Percentiles rank a stretch among this genome's conserved stretches.
Evolutionary conservation across 2,329 filamentous ascomycete genomes (phyloP).

Genomic region (Fusarium annulatum): DNA sequence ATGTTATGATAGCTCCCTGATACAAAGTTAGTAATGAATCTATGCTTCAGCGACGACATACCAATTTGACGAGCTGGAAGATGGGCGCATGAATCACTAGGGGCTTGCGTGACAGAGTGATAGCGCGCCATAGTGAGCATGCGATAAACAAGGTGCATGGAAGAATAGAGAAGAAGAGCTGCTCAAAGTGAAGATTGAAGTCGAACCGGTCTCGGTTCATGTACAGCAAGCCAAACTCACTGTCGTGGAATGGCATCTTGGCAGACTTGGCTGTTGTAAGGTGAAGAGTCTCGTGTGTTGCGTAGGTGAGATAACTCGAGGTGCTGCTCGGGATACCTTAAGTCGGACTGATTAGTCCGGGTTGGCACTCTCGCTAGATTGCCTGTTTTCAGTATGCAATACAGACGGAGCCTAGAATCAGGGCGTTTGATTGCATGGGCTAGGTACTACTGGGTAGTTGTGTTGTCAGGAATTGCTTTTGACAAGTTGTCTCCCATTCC

Average conservation of each 20-base stretch:
- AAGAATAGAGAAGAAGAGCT: slow-evolving; percentile 56
- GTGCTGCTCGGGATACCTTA: too few relatives aligned
- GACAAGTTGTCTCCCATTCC: too few relatives aligned
- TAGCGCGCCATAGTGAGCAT: slow-evolving; percentile 48
- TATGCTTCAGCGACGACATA: neutral
- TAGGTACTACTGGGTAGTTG: too few relatives aligned
- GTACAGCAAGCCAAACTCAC: neutral
- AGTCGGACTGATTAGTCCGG: too few relatives aligned
- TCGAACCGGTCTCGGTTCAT: slow-evolving; percentile 57
- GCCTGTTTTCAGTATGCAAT: too few relatives aligned
- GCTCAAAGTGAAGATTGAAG: slow-evolving; percentile 61
- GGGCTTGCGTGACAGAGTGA: slow-evolving; percentile 45
- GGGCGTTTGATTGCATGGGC: too few relatives aligned
- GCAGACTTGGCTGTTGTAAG: neutral
- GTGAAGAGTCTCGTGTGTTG: neutral
- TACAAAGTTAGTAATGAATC: neutral
- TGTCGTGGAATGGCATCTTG: neutral
- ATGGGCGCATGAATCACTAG: slow-evolving; percentile 49
- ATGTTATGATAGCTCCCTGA: neutral
- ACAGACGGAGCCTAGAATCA: too few relatives aligned
- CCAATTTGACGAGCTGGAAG: slow-evolving; percentile 43
- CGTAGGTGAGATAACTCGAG: neutral
- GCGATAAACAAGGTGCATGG: slow-evolving; percentile 55
- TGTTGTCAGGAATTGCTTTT: too few relatives aligned
- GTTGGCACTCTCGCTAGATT: too few relatives aligned